Base-by-base conservation (phyloP, 2,329 filamentous ascomycete genomes). In the Sporothrix humicola region DNA sequence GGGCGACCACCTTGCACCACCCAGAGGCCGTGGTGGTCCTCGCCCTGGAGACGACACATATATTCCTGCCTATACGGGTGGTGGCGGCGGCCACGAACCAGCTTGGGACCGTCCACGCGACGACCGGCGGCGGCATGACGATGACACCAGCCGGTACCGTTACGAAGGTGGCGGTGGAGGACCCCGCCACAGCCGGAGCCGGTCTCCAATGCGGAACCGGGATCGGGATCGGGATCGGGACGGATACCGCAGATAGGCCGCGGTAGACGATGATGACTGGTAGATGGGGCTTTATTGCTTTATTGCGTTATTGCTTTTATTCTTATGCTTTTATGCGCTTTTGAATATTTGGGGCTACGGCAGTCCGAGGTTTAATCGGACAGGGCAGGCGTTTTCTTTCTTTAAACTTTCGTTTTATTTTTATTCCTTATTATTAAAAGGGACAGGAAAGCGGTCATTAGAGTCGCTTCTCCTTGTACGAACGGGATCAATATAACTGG, bases 211-310 rank as follows among this genome's bases (percentile, higher is more conserved):
- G 9, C 80, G 82, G 2, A 81, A 81, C 48, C 76, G 79, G 42
- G 84, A 85, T 31, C 80, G 84, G 48, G 80, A 81, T 26, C 79
- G 84, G 46, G 86, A 88, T 58, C 82, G 84, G 71, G 86, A 87
- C 70, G 77, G 82, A 61, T 87, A 88, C 79, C 85, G 86, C 74
- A 83, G 86, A 81, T 87, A 85, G 74, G 31, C 31, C 31, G 31
- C 5, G 31, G 31, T 37, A 70, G 42, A 26, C 8, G 56, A 23
- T 7, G 13, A 12, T 12, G 48, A 46, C 12, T 20, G 31, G 9
- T 44, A 15, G 9, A 17, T 7, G 23, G 37, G 17, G 42, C 6
- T n/a, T 63, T 42, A 10, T 42, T 63, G 59, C n/a, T 44, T n/a
- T 17, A 20, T 63, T 31, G 58, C 42, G 6, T 9, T n/a, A 9